phyloP scores from a whole-genome alignment of 495 filamentous ascomycete genomes.

The Xylaria sp. region DNA sequence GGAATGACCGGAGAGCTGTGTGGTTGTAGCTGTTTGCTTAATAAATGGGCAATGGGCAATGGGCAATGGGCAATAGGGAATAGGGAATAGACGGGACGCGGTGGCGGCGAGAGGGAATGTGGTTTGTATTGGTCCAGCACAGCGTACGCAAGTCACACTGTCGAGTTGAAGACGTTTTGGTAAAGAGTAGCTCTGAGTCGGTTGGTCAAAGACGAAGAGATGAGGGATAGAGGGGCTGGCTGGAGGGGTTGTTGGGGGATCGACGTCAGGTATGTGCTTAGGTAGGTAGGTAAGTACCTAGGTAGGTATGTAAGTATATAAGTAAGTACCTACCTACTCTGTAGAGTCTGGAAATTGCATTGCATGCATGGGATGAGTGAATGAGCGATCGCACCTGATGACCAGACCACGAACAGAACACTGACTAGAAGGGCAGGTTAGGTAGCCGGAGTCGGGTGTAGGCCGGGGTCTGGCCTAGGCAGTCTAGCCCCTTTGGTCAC shows the following conservation, averaged over 20 bases:
- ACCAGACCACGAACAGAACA: too few species aligned
- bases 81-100: neutral
- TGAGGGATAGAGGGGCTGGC: neutral
- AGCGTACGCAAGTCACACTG: neutral
- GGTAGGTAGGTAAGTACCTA: too few species aligned
- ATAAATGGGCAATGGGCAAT: neutral
- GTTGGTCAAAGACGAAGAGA: neutral
- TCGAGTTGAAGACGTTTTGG: too few species aligned
- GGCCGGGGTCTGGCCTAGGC: too few species aligned
- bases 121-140: constrained; percentile 8
- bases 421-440: neutral
- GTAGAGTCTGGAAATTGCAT: neutral
- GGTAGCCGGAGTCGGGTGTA: too few species aligned
- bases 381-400: constrained; percentile 7
- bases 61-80: too few species aligned
- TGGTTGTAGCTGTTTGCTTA: neutral
- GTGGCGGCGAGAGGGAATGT: too few species aligned
- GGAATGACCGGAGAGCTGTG: neutral
- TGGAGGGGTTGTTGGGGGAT: too few species aligned
- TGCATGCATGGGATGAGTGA: neutral
- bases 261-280: too few species aligned
- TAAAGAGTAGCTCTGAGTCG: neutral
- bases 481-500: too few species aligned
- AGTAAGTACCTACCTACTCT: too few species aligned
- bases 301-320: too few species aligned